These are phyloP conservation scores for Suhomyces kilbournensis DNA, from an alignment of 805 yeast genomes.

Conservation along the genomic window DNA sequence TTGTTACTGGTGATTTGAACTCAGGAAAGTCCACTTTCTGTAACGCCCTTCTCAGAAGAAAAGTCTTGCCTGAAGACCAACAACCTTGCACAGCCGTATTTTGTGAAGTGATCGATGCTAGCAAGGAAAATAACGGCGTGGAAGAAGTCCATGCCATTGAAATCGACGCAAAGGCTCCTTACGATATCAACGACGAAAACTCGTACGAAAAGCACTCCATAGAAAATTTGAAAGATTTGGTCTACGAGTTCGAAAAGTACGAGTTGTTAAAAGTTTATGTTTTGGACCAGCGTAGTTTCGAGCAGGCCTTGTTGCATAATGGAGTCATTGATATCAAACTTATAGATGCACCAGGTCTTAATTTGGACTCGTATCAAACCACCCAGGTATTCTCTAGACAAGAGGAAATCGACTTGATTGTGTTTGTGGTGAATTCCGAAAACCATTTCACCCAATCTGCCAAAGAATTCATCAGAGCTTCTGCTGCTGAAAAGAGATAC, in stretches of 20 bases:
- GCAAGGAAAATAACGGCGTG: constrained; percentile 58
- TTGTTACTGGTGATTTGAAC: constrained; percentile 94
- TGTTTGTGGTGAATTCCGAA: constrained; percentile 94
- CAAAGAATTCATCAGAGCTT: constrained; percentile 85
- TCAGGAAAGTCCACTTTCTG: constrained; percentile 97
- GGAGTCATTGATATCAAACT: constrained; percentile 90
- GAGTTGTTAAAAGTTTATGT: constrained; percentile 77
- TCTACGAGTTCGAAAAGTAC: constrained; percentile 68
- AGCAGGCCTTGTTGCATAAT: constrained; percentile 72
- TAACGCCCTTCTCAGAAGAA: constrained; percentile 77
- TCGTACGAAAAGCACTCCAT: constrained; percentile 60
- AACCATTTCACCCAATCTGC: constrained; percentile 94
- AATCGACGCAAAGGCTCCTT: constrained; percentile 41
- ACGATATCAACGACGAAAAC: constrained; percentile 55
- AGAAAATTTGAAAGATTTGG: constrained; percentile 62
- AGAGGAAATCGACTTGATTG: constrained; percentile 94
- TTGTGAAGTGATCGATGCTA: constrained; percentile 87
- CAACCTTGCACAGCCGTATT: constrained; percentile 97
- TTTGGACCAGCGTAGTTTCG: constrained; percentile 65
- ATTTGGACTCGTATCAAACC: constrained; percentile 89
- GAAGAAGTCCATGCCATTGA: constrained; percentile 95
- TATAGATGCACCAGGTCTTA: constrained; percentile 97
- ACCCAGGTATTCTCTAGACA: constrained; percentile 93
- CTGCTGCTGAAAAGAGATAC: constrained; percentile 86
- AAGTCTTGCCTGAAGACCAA: constrained; percentile 89